phyloP scores from a whole-genome alignment of 2,329 filamentous ascomycete species.

The Aspergillus sp. region DNA sequence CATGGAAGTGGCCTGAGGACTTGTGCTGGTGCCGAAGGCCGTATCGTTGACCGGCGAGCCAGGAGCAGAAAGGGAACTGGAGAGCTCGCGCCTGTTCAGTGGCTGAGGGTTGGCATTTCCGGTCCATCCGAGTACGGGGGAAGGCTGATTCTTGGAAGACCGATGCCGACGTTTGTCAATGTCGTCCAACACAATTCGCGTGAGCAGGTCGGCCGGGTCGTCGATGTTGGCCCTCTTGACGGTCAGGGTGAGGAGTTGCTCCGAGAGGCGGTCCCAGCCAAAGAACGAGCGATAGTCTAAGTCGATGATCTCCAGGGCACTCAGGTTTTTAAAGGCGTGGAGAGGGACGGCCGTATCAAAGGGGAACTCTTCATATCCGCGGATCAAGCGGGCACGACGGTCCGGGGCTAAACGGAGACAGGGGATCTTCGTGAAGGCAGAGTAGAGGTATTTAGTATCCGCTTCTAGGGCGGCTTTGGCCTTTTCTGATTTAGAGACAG shows the following conservation, averaged over 20 bases:
- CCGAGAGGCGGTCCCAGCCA: constrained; percentile 91
- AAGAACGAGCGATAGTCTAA: constrained; percentile 97
- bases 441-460: constrained; percentile 95
- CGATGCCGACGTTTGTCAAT: constrained; percentile 88
- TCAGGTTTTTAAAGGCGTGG: constrained; percentile 96
- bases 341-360: constrained; percentile 96
- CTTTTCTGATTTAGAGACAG: constrained; percentile 79
- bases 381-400: constrained; percentile 83
- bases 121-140: constrained; percentile 70
- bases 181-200: constrained; percentile 92
- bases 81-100: constrained; percentile 63
- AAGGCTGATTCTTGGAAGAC: constrained; percentile 81
- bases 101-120: constrained; percentile 58
- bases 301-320: constrained; percentile 88
- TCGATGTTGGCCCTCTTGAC: constrained; percentile 85
- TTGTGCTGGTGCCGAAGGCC: constrained; percentile 48
- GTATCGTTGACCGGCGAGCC: constrained; percentile 59
- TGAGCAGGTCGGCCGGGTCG: constrained; percentile 84
- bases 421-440: constrained; percentile 96
- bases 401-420: constrained; percentile 89
- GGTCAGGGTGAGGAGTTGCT: constrained; percentile 85
- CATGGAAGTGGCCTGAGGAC: constrained; percentile 48
- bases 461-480: constrained; percentile 81
- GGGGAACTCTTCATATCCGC: constrained; percentile 94
- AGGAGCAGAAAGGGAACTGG: constrained; percentile 67